Evolutionary conservation across 257 asterid species (phyloP), one percentile per base, ranked within the genome.

Genomic region (Gynochthodes officinalis): DNA sequence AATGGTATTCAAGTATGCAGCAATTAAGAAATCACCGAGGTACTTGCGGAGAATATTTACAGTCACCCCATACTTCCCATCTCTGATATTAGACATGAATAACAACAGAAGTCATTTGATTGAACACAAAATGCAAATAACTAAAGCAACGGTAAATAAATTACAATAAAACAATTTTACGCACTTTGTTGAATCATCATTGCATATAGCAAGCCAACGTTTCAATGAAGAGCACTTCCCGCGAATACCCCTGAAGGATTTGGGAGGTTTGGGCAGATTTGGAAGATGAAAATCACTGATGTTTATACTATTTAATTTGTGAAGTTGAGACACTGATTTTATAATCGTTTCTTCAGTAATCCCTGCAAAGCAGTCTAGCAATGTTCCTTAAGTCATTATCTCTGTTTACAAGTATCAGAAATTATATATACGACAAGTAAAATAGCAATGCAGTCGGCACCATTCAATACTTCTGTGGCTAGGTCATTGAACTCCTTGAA

Each of bases 21-120:
- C 98, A 66, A 95, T 95, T 79, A 92, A 75, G 75, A 90, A 80
- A 82, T 95, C 99, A 35, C 99, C 99, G 54, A 95, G 90, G 90
- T 95, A 92, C 93, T 95, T 95, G 78, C 97, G 86, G 18, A 95
- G 97, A 81, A 90, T 90, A 79, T 95, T 86, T 50, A 83, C 89
- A 53, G 87, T 73, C 48, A 84, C 64, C 74, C 94, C 85, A 78
- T 87, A 95, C 81, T 77, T 89, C 64, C 99, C 98, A 76, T 84
- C 81, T 75, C 99, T 94, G 80, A 52, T 44, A 68, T 33, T n/a
- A 59, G 66, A 73, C 74, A 84, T 62, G 14, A 67, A 42, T 33
- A 73, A 16, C 55, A 64, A 52, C 30, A 66, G 37, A 73, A 54
- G 73, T 64, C 69, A 54, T 65, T 71, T 55, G 74, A 21, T 50